Percentiles rank a stretch among this genome's conserved stretches.
These are phyloP conservation scores for Sophora flavescens DNA, from an alignment of 306 rosid genomes.

Conservation along the genomic window DNA sequence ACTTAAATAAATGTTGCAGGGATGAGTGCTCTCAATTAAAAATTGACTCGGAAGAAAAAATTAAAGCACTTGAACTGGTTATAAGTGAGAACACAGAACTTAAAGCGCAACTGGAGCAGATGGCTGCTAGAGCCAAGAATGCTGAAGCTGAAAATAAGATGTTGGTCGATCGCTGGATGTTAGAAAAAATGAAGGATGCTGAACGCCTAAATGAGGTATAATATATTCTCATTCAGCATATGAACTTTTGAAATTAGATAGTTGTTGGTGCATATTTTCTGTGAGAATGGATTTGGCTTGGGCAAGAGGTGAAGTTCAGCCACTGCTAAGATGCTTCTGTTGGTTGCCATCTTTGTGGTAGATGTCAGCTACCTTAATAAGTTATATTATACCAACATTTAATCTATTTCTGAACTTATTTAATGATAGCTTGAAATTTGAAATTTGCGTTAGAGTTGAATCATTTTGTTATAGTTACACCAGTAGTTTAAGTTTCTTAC, in stretches of 20 bases:
- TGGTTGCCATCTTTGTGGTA: conserved; percentile 10
- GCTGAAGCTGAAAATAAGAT: conserved; percentile 90
- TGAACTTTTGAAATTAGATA: conserved; percentile 15
- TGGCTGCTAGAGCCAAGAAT: conserved; percentile 66
- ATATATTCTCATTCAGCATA: conserved; percentile 8
- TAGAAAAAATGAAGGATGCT: conserved; percentile 98
- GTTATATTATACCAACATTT: neutral
- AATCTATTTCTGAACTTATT: conserved; percentile 3
- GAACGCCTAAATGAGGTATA: conserved; percentile 96
- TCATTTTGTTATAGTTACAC: conserved; percentile 33
- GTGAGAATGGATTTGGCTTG: neutral
- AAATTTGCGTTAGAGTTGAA: neutral
- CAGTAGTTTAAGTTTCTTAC: conserved; percentile 28
- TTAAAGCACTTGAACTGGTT: conserved; percentile 73
- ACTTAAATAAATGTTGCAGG: conserved; percentile 56
- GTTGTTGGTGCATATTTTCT: conserved; percentile 33
- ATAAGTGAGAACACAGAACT: conserved; percentile 78
- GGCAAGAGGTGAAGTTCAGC: neutral
- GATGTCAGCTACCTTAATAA: conserved; percentile 20
- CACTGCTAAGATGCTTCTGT: neutral
- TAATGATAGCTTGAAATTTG: conserved; percentile 25
- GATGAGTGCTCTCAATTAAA: conserved; percentile 72
- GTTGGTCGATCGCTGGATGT: conserved; percentile 94
- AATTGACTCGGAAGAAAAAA: conserved; percentile 74
- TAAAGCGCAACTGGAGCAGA: conserved; percentile 69